These are phyloP conservation scores for Elsinoe fawcettii DNA, from an alignment of 2,329 filamentous ascomycete genomes.

Conservation along the genomic window DNA sequence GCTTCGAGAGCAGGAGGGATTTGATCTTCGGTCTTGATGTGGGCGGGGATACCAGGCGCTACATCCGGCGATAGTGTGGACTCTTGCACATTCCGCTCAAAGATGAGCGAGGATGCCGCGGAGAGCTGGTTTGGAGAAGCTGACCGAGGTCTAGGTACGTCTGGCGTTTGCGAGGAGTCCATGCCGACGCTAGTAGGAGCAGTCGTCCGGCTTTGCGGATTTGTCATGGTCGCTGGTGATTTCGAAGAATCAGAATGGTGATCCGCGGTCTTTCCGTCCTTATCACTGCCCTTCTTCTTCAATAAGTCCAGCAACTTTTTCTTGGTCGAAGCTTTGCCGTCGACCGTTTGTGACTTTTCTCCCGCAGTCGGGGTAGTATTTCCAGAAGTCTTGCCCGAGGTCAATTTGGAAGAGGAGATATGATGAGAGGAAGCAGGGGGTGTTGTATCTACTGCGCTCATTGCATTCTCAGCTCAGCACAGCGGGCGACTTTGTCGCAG, in stretches of 20 bases:
- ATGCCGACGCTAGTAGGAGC: neutral
- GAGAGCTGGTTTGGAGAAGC: conserved; percentile 67
- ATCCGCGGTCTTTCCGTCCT: neutral
- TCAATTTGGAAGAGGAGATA: neutral
- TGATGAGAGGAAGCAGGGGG: conserved; percentile 9
- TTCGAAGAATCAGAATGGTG: neutral
- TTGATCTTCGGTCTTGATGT: conserved; percentile 89
- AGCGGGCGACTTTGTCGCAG: neutral
- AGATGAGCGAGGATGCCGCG: conserved; percentile 70
- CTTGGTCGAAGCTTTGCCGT: conserved; percentile 8
- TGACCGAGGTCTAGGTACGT: conserved; percentile 2
- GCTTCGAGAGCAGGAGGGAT: conserved; percentile 89
- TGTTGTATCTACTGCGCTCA: conserved; percentile 12
- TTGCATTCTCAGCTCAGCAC: conserved; percentile 10
- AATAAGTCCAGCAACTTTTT: conserved; percentile 4
- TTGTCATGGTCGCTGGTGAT: conserved; percentile 1
- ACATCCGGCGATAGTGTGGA: conserved; percentile 57
- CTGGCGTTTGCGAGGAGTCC: neutral
- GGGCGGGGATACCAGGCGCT: conserved; percentile 80
- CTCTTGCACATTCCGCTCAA: conserved; percentile 92
- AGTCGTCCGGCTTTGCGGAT: neutral
- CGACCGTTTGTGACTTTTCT: conserved; percentile 7
- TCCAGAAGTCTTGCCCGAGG: neutral
- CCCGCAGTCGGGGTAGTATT: conserved; percentile 9
- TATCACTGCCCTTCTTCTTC: neutral